A percentile compares a stretch with the other conserved stretches of the same genome.
Evolutionary conservation across 306 rosid species (phyloP).

Genomic region (Gynostemma pentaphyllum): DNA sequence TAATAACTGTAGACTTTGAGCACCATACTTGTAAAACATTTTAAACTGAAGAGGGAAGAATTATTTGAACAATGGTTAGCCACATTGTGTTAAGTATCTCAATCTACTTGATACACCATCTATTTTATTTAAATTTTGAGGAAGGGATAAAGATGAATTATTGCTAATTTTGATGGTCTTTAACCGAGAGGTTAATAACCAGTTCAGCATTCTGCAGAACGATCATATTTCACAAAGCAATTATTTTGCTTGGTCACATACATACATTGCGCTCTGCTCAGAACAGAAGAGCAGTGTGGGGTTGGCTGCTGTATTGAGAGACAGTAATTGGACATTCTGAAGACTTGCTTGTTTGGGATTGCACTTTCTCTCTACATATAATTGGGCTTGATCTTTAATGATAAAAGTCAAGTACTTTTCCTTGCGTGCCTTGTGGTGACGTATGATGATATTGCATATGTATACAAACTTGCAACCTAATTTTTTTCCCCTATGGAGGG

Average conservation of each 20-base stretch:
- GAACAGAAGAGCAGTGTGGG: conserved; percentile 12
- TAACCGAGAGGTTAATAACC: neutral
- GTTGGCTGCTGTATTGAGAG: neutral
- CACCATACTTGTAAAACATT: conserved; percentile 8
- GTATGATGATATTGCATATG: neutral
- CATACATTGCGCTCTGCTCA: neutral
- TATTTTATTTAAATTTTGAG: neutral
- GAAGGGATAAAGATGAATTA: neutral
- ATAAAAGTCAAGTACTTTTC: neutral
- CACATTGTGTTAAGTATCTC: neutral
- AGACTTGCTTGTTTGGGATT: conserved; percentile 4
- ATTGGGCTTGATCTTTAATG: neutral
- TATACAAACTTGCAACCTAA: neutral
- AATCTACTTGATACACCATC: neutral
- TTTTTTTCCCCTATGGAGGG: neutral
- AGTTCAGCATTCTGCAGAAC: neutral
- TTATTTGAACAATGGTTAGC: neutral
- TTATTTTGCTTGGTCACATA: conserved; percentile 3
- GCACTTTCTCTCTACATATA: neutral
- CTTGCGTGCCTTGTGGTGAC: neutral
- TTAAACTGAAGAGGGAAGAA: neutral
- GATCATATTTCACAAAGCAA: conserved; percentile 7
- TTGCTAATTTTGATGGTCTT: neutral
- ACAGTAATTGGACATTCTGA: conserved; percentile 1
- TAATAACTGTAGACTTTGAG: neutral